phyloP scores from a whole-genome alignment of 2,329 filamentous ascomycete species.

The Scleromitrula shiraiana region DNA sequence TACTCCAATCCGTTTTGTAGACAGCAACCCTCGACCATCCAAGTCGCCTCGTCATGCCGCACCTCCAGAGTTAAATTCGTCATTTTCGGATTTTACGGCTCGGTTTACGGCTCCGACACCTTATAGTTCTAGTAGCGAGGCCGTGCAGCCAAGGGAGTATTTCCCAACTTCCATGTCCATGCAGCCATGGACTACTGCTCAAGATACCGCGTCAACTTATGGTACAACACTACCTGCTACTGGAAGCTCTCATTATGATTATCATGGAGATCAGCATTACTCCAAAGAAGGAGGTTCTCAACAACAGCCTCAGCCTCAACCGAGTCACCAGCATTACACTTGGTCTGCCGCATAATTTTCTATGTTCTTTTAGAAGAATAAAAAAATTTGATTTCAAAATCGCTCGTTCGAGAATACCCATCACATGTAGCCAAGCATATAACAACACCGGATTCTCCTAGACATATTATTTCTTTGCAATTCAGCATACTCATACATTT shows the following conservation, averaged over 20 bases:
- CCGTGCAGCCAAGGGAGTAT: conserved; percentile 19
- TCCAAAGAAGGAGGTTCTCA: conserved; percentile 15
- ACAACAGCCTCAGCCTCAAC: conserved; percentile 8
- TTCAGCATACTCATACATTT: not conserved
- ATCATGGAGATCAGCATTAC: conserved; percentile 18
- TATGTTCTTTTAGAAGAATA: not conserved
- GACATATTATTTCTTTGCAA: not conserved
- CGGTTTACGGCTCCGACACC: conserved; percentile 19
- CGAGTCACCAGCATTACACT: conserved; percentile 22
- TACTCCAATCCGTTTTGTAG: conserved; percentile 20
- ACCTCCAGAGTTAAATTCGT: conserved; percentile 20
- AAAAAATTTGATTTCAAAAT: not conserved
- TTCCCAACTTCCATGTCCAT: conserved; percentile 18
- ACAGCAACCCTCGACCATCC: conserved; percentile 27
- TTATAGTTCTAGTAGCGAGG: conserved; percentile 14
- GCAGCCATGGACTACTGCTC: conserved; percentile 22
- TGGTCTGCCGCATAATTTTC: conserved; percentile 20
- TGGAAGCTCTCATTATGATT: conserved; percentile 22
- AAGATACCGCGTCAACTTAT: conserved; percentile 18
- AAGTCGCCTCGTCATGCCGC: conserved; percentile 28
- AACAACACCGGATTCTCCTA: too few relatives aligned
- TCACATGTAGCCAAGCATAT: not conserved
- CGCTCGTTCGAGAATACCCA: not conserved
- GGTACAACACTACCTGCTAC: conserved; percentile 14
- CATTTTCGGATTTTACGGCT: conserved; percentile 18